phyloP scores from a whole-genome alignment of 371 early-diverging fungal genomes.

The Saksenaea oblongispora region DNA sequence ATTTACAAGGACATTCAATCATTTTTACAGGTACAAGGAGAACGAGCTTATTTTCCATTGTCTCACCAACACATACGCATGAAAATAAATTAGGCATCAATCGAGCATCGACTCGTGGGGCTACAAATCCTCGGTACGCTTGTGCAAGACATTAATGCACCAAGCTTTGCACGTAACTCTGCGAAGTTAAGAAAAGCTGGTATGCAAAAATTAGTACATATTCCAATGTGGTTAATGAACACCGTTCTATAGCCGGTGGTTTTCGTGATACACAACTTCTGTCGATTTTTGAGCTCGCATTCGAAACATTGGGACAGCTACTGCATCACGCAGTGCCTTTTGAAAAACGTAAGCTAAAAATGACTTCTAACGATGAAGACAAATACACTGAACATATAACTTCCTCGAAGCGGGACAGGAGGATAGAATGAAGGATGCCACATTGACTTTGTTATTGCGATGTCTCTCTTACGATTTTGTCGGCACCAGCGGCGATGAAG shows the following conservation, averaged over 20 bases:
- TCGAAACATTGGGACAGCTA: conserved; percentile 53
- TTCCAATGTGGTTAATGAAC: neutral
- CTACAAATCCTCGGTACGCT: conserved; percentile 54
- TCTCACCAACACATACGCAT: too few species aligned
- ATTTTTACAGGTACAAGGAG: conserved; percentile 56
- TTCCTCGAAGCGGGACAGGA: conserved; percentile 36
- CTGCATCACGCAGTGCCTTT: conserved; percentile 33
- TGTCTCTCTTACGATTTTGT: conserved; percentile 85
- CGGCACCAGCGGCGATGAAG: conserved; percentile 81
- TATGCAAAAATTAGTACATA: conserved; percentile 9
- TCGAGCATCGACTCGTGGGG: conserved; percentile 63
- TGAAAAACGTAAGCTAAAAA: conserved; percentile 31
- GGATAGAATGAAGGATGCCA: conserved; percentile 50
- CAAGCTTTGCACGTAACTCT: conserved; percentile 57
- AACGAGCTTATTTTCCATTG: too few species aligned
- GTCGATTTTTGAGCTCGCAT: conserved; percentile 64
- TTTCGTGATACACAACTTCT: conserved; percentile 79
- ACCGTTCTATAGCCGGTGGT: conserved; percentile 57
- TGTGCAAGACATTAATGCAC: conserved; percentile 58
- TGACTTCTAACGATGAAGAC: neutral
- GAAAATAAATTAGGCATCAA: conserved; percentile 50
- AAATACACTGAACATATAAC: neutral
- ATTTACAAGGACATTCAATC: conserved; percentile 63
- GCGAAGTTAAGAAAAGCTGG: conserved; percentile 68
- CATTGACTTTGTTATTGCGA: conserved; percentile 63